These are phyloP conservation scores for Bertia moriformis DNA, from an alignment of 2,329 filamentous ascomycete genomes.

Conservation along the genomic window DNA sequence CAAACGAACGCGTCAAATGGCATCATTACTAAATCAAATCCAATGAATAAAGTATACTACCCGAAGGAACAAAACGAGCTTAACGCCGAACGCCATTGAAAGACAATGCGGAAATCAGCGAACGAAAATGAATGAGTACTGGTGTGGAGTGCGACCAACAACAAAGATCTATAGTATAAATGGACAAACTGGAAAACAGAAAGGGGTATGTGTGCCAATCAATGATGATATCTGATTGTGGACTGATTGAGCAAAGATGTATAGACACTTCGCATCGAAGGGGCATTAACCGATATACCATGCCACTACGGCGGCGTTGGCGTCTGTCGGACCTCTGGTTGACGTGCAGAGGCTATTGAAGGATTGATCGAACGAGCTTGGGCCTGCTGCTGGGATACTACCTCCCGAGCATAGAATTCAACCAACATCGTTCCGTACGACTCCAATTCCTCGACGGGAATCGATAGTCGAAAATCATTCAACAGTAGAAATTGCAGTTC, in stretches of 20 bases:
- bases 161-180: no score
- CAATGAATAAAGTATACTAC: no score
- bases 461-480: conserved; percentile 87
- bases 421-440: conserved; percentile 97
- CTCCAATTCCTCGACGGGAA: conserved; percentile 89
- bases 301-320: not conserved
- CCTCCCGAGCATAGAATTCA: conserved; percentile 89
- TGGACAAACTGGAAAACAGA: no score
- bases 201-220: no score
- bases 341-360: not conserved
- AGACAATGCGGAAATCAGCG: no score
- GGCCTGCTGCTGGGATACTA: conserved; percentile 46
- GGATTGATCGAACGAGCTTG: not conserved
- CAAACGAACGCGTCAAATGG: no score
- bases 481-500: conserved; percentile 90
- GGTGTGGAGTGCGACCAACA: no score
- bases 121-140: no score
- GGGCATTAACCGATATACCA: not conserved
- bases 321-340: not conserved
- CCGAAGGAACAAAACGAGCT: no score
- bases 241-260: not conserved
- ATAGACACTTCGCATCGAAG: not conserved
- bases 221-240: no score
- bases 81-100: no score
- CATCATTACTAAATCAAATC: no score